phyloP scores from a whole-genome alignment of 371 early-diverging fungal species.

The Syncephalastrum racemosum region DNA sequence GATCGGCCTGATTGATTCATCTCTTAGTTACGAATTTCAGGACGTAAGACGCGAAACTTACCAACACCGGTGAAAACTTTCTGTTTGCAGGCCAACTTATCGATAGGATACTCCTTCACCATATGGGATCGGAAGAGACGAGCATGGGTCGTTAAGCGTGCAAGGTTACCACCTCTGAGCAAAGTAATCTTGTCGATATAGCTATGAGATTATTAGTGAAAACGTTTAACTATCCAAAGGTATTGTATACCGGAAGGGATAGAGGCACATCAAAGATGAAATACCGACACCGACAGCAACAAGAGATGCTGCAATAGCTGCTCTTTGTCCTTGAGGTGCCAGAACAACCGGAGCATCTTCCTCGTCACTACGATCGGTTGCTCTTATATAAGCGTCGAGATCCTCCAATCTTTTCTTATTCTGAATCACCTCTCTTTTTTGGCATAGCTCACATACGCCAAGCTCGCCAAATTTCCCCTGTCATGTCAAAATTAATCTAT shows the following conservation, averaged over 20 bases:
- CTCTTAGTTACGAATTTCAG: neutral
- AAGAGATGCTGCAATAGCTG: constrained; percentile 42
- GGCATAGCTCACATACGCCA: constrained; percentile 45
- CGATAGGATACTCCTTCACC: constrained; percentile 40
- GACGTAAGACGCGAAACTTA: constrained; percentile 2
- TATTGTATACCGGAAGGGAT: constrained; percentile 48
- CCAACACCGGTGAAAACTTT: constrained; percentile 46
- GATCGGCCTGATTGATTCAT: constrained; percentile 3
- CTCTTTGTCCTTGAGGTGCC: constrained; percentile 39
- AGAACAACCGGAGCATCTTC: constrained; percentile 40
- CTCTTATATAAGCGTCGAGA: neutral
- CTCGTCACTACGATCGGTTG: constrained; percentile 19
- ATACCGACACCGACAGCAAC: constrained; percentile 42
- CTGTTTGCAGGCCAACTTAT: constrained; percentile 41
- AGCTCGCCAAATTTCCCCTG: constrained; percentile 53
- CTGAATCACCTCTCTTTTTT: constrained; percentile 33
- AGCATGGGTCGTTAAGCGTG: constrained; percentile 42
- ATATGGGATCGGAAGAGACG: constrained; percentile 34
- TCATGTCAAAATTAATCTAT: neutral
- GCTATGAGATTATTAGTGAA: constrained; percentile 16
- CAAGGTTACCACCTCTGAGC: constrained; percentile 33
- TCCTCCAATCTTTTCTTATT: neutral
- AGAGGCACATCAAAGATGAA: constrained; percentile 48
- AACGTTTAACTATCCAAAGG: neutral
- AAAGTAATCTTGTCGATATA: constrained; percentile 42